Evolutionary conservation across 2,329 filamentous ascomycete species (phyloP), one percentile per base, ranked within the genome.

Genomic region (Plectosphaerella sp.): DNA sequence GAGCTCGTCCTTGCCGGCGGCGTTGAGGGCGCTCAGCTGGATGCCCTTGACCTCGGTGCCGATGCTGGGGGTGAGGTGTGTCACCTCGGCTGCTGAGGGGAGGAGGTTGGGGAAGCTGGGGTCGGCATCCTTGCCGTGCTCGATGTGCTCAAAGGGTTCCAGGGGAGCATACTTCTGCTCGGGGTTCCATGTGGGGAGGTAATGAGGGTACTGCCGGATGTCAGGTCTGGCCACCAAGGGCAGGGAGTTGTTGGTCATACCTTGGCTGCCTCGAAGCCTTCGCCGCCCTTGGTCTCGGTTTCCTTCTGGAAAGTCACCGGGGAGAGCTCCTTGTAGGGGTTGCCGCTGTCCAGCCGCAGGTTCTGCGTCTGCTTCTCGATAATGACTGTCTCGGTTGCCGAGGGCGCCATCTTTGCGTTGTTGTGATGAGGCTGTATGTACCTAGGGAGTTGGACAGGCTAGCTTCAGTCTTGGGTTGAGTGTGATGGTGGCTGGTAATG

Each of bases 51-150:
- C 72, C 61, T 87, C 84, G 28, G 82, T 78, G 45, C 86, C 85
- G 52, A 86, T 87, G 46, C 77, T 80, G 5, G 83, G 82, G 6
- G 84, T 87, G 42, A 88, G 63, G 14, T 87, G 75, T 18, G 70
- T 72, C 16, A 80, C 67, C 35, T 74, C 68, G 8, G 69, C 72
- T 20, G 68, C 69, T 46, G 67, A 67, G 15, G 72, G 69, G 2
- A 88, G 68, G 7, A 89, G 77, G 56, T 87, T 83, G 1, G 78
- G 74, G 60, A 84, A 87, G 3, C 70, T 69, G 14, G 77, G 70
- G 60, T 88, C 82, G 22, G 85, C 84, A 58, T 87, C 81, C 59
- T 81, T 81, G 54, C 84, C 86, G 58, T 85, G 85, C 52, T 88
- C 84, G 52, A 77, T 75, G 58, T 86, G 82, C 60, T 85, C 76